Base-by-base conservation (phyloP, 139 green algal genomes). In the Haematococcus sp. region DNA sequence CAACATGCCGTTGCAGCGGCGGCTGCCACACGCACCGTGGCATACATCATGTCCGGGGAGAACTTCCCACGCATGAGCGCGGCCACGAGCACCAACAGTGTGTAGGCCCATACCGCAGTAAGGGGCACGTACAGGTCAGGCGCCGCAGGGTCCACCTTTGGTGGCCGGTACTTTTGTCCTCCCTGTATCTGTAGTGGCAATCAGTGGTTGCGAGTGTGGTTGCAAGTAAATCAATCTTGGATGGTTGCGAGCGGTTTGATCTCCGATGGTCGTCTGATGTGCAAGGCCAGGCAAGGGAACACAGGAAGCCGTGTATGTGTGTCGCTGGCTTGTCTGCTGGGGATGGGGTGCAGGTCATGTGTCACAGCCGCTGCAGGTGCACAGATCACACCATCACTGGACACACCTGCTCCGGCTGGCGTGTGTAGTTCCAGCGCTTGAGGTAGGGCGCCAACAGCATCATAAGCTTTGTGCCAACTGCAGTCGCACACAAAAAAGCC, bases 101-200 rank as follows among this genome's bases (percentile, higher is more conserved):
- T 78, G 79, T 97, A 98, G 27, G 91, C 94, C 85, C 85, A 94
- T 15, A 93, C 73, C 0, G 86, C 88, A 87, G 97, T 93, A 31
- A 95, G 46, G 0, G 95, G 95, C 27, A 99, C 90, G 87, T 98
- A 99, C 65, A 99, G 84, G 81, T 99, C 95, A 9, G 95, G 95
- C 1, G 93, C 91, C 70, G 98, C 98, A 30, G 93, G 84, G 78
- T 99, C 95, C 35, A 88, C 79, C 0, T 85, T 74, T 5, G 95
- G 93, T 9, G 95, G 91, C 70, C 94, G 91, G 81, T 93, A 99
- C 66, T 88, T 88, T 63, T 94, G 85, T 1, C 83, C 89, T 34
- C 87, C 91, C 27, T 83, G 84, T 55, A 96, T 88, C 84, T 95
- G 86, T 30, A 70, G 15, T 16, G 44, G 44, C 15, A 54, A n/a